Percentiles rank a stretch among this genome's conserved stretches.
Evolutionary conservation across 257 asterid genomes (phyloP).

Genomic region (Parsonsia alboflavescens): DNA sequence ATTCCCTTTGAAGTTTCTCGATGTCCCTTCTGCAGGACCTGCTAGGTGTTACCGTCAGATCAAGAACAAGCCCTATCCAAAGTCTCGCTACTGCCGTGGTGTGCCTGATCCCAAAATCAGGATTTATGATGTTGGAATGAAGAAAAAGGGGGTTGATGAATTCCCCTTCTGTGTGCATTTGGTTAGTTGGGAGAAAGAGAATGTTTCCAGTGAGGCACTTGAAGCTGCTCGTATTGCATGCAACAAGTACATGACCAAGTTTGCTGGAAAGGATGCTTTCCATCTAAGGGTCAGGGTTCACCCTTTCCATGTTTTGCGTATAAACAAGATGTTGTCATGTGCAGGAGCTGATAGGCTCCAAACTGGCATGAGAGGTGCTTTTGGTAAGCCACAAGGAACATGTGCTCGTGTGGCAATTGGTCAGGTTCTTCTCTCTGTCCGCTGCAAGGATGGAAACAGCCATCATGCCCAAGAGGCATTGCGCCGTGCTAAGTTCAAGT

Average conservation of each 20-base stretch:
- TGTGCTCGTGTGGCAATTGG: constrained; percentile 33
- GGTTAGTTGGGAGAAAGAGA: constrained; percentile 31
- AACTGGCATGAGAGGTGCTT: constrained; percentile 28
- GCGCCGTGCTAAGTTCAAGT: constrained; percentile 32
- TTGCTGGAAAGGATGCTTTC: constrained; percentile 30
- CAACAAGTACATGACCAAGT: constrained; percentile 30
- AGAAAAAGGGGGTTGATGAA: constrained; percentile 27
- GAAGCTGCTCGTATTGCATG: constrained; percentile 30
- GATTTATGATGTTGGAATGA: constrained; percentile 28
- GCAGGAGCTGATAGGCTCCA: constrained; percentile 37
- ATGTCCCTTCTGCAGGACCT: constrained; percentile 20
- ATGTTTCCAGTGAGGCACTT: constrained; percentile 27
- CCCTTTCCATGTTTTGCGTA: constrained; percentile 32
- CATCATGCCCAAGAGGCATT: constrained; percentile 30
- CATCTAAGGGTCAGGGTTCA: constrained; percentile 34
- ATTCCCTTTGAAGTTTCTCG: neutral
- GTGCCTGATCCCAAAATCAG: constrained; percentile 32
- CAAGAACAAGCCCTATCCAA: constrained; percentile 32
- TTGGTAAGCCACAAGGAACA: constrained; percentile 26
- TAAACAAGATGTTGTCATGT: constrained; percentile 35
- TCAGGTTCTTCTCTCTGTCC: constrained; percentile 27
- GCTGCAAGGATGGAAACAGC: constrained; percentile 20
- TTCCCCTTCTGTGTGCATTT: constrained; percentile 30
- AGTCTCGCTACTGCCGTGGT: constrained; percentile 31
- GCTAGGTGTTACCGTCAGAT: constrained; percentile 34